Conservation (phyloP, 257 asterid species). For the Scutellaria barbata region DNA sequence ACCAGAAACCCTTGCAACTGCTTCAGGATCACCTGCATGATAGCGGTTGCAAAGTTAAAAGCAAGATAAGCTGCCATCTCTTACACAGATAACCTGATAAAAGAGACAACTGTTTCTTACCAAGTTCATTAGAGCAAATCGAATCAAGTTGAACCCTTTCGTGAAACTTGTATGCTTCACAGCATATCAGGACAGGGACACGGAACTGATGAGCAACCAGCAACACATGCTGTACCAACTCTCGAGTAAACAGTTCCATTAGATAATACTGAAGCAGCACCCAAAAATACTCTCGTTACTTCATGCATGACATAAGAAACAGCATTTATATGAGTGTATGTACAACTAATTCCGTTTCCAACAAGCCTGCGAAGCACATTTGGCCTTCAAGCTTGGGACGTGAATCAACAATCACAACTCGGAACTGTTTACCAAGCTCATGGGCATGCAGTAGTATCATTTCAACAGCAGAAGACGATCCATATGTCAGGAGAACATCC, state of each 20-base stretch:
- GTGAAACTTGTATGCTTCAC: slow-evolving; percentile 96
- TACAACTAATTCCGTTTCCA: slow-evolving; percentile 71
- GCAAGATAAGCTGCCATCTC: slow-evolving; percentile 16
- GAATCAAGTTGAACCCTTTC: slow-evolving; percentile 92
- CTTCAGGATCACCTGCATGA: slow-evolving; percentile 75
- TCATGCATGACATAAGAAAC: slow-evolving; percentile 88
- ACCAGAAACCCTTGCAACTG: slow-evolving; percentile 61
- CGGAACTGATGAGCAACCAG: slow-evolving; percentile 91
- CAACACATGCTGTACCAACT: slow-evolving; percentile 91
- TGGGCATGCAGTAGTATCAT: slow-evolving; percentile 76
- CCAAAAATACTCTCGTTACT: slow-evolving; percentile 78
- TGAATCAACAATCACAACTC: slow-evolving; percentile 87
- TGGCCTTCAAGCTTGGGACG: slow-evolving; percentile 88
- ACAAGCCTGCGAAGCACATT: slow-evolving; percentile 78
- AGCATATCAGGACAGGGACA: slow-evolving; percentile 84
- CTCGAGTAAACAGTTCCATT: slow-evolving; percentile 88
- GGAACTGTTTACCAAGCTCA: slow-evolving; percentile 81
- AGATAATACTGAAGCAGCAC: slow-evolving; percentile 87
- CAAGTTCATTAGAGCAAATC: slow-evolving; percentile 90
- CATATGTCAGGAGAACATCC: slow-evolving; percentile 86
- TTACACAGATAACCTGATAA: slow-evolving; percentile 3
- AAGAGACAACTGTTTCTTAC: slow-evolving; percentile 43
- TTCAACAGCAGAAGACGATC: slow-evolving; percentile 77
- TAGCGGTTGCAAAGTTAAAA: slow-evolving; percentile 27
- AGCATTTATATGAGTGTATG: slow-evolving; percentile 89